phyloP scores from a whole-genome alignment of 768 basidiomycete species.

The Boletus insuetus region DNA sequence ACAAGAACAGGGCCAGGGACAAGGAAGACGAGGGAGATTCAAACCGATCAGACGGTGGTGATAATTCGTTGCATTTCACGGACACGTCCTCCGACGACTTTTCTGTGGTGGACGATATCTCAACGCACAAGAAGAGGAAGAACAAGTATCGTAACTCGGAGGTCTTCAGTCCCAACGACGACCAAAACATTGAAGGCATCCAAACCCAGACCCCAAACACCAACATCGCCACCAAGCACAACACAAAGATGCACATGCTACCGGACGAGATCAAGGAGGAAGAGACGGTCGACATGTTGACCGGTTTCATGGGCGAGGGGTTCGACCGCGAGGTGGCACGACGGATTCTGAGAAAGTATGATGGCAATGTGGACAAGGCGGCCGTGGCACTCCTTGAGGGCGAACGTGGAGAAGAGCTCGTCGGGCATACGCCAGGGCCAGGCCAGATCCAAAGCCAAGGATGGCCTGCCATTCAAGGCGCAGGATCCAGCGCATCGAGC shows the following conservation, averaged over 20 bases:
- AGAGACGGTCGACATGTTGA: slow-evolving; percentile 33
- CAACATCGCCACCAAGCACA: too few relatives aligned
- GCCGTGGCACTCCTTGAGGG: slow-evolving; percentile 54
- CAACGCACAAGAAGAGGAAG: too few relatives aligned
- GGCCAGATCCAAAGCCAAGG: slow-evolving; percentile 11
- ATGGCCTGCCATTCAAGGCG: slow-evolving; percentile 1
- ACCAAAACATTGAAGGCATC: background rate
- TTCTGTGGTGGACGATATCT: background rate
- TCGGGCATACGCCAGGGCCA: background rate
- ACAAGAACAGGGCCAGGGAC: slow-evolving; percentile 1
- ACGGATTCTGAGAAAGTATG: slow-evolving; percentile 57
- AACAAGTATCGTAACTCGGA: background rate
- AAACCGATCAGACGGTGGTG: background rate
- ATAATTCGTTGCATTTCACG: slow-evolving; percentile 16
- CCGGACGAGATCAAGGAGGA: slow-evolving; percentile 30
- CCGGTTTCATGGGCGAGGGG: slow-evolving; percentile 38
- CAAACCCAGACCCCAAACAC: background rate
- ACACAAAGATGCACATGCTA: slow-evolving; percentile 15
- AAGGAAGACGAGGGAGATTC: background rate
- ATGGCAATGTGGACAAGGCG: slow-evolving; percentile 56
- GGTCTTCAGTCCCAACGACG: background rate
- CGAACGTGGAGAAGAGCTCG: slow-evolving; percentile 40
- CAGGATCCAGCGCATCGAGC: background rate
- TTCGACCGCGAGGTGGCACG: slow-evolving; percentile 47
- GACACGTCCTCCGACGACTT: slow-evolving; percentile 17